phyloP scores from a whole-genome alignment of 176 grass and related monocot genomes.

The Alopecurus myosuroides region DNA sequence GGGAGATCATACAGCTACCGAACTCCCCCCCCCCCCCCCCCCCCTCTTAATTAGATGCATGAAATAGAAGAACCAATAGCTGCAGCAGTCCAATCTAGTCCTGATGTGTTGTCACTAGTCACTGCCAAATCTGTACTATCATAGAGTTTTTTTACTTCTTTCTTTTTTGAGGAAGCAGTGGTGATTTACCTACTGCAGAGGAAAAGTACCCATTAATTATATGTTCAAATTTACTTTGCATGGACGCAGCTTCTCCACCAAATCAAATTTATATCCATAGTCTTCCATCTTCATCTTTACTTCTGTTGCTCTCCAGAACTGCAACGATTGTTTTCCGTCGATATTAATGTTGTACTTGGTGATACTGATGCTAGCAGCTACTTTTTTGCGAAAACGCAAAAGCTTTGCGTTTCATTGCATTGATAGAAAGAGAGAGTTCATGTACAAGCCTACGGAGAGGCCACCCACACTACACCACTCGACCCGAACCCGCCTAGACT shows the following conservation, averaged over 20 bases:
- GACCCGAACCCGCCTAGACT: too few relatives aligned
- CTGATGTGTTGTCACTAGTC: not conserved
- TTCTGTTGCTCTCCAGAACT: not conserved
- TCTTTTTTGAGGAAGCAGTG: not conserved
- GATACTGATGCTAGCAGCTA: not conserved
- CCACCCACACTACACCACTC: too few relatives aligned
- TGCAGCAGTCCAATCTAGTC: not conserved
- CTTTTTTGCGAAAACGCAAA: too few relatives aligned
- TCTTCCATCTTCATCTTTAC: not conserved
- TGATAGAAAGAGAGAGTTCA: too few relatives aligned
- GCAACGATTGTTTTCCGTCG: not conserved
- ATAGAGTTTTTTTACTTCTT: not conserved
- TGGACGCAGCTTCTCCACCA: not conserved
- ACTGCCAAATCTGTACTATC: not conserved
- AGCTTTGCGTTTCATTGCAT: too few relatives aligned
- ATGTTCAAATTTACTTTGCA: not conserved
- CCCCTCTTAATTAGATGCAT: slow-evolving; percentile 11
- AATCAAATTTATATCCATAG: not conserved
- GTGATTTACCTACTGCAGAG: not conserved
- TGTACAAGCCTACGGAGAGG: too few relatives aligned
- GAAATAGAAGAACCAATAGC: slow-evolving; percentile 8
- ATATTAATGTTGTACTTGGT: not conserved
- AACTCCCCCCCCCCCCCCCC: not conserved
- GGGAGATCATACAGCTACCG: not conserved
- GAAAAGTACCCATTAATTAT: not conserved